phyloP scores from a whole-genome alignment of 2,329 filamentous ascomycete genomes.

The Cytospora piceae region DNA sequence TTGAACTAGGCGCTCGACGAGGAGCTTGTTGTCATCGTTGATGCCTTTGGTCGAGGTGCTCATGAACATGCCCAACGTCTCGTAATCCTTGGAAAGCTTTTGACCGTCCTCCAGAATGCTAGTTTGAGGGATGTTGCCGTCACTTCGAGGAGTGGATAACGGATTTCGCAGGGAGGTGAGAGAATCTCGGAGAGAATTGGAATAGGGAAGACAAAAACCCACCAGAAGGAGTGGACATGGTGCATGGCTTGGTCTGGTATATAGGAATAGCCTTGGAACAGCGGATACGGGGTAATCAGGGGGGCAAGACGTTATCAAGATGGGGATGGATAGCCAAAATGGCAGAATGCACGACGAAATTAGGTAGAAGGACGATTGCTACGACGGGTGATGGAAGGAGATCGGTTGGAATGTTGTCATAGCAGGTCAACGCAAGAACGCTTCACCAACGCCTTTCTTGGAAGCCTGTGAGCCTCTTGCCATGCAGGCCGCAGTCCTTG shows the following conservation, averaged over 20 bases:
- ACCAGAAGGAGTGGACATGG: background rate
- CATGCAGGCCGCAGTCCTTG: background rate
- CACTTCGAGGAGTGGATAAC: too few relatives aligned
- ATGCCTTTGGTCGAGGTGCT: conserved; percentile 25
- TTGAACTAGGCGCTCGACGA: conserved; percentile 29
- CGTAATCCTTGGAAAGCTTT: conserved; percentile 38
- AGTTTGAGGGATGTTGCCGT: background rate
- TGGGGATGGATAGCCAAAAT: background rate
- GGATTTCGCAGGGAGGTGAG: background rate
- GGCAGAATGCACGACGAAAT: background rate
- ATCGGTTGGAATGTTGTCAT: background rate
- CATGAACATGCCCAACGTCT: conserved; percentile 31
- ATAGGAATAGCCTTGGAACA: background rate
- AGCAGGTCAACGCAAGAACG: too few relatives aligned
- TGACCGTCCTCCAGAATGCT: conserved; percentile 29
- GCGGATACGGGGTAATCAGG: too few relatives aligned
- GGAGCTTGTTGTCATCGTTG: conserved; percentile 25
- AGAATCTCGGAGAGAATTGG: background rate
- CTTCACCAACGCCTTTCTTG: too few relatives aligned
- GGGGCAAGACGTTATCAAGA: too few relatives aligned
- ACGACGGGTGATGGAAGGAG: too few relatives aligned
- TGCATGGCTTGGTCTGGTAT: background rate
- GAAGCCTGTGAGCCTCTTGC: background rate
- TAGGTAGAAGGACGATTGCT: background rate
- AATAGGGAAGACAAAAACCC: background rate